Base-by-base conservation (phyloP, 2,329 filamentous ascomycete species). In the Sarocladium strictum region DNA sequence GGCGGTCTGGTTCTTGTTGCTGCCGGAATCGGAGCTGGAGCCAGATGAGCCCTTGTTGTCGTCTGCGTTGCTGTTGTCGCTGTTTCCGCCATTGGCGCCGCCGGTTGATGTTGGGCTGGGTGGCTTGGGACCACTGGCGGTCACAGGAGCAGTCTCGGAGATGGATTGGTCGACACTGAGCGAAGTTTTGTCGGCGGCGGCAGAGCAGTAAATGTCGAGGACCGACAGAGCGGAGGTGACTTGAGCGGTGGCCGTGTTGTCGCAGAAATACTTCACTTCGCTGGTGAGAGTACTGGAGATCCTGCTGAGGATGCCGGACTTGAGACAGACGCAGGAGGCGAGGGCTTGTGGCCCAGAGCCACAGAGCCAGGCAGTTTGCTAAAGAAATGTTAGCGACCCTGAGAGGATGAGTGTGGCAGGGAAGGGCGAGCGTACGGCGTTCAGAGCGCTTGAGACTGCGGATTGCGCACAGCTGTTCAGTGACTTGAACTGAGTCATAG, bases 251-350 rank as follows among this genome's bases (percentile, higher is more conserved):
- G 71, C 73, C 2, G 71, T 74, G 24, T 67, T 72, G 2, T 65
- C 66, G 58, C 78, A 81, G n/a, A 64, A 66, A 19, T 64, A 70
- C 57, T 73, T 75, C 53, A 79, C 72, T 1, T 66, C 60, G 1
- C 72, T 74, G 0, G 72, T 75, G n/a, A 81, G 66, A 3, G 60
- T 62, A 58, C 67, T 76, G 5, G 72, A 71, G 5, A 80, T 64
- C 1, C 62, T 60, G n/a, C 64, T 65, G 1, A 69, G 69, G 67
- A 80, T 75, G 21, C 72, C 71, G 2, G 70, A 70, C 58, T 80
- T 79, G 54, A 81, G 58, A 55, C 79, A 82, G 3, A 70, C 72
- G 55, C 78, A 81, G 0, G 77, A 80, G 0, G 78, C 78, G 2
- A 81, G 65, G 10, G 73, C 75, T 57, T 76, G 67, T 1, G 76